These are phyloP conservation scores for Gyrodon lividus DNA, from an alignment of 768 basidiomycete genomes.

Conservation along the genomic window DNA sequence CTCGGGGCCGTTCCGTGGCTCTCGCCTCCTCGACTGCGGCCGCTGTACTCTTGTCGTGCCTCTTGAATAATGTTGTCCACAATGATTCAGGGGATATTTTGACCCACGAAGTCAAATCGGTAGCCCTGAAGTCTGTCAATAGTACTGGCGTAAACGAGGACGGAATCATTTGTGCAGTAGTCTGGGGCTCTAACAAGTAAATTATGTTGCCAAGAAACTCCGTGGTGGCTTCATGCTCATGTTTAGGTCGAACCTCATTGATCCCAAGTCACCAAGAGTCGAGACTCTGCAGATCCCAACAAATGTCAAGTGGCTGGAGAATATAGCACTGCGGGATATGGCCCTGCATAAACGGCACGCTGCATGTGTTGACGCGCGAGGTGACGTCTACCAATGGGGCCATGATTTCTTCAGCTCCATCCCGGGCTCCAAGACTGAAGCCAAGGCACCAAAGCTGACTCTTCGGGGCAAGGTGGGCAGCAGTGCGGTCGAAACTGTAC, in stretches of 20 bases:
- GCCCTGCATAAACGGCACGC: conserved; percentile 64
- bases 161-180: conserved; percentile 45
- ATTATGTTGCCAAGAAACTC: conserved; percentile 12
- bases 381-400: conserved; percentile 87
- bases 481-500: neutral
- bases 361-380: conserved; percentile 74
- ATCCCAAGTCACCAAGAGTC: conserved; percentile 36
- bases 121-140: conserved; percentile 10
- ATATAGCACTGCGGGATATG: conserved; percentile 71
- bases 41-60: conserved; percentile 39
- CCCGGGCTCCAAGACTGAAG: conserved; percentile 21
- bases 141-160: conserved; percentile 26
- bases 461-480: conserved; percentile 60
- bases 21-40: conserved; percentile 29
- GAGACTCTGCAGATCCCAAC: conserved; percentile 51
- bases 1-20: conserved; percentile 12
- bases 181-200: conserved; percentile 79
- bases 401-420: conserved; percentile 50
- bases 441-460: conserved; percentile 47
- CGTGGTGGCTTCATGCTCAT: neutral
- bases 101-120: neutral
- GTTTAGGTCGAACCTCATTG: conserved; percentile 46
- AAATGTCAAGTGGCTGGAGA: conserved; percentile 56
- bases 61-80: conserved; percentile 32
- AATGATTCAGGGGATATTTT: conserved; percentile 32